These are phyloP conservation scores for Gliomastix tumulicola DNA, from an alignment of 2,329 filamentous ascomycete genomes.

Conservation along the genomic window DNA sequence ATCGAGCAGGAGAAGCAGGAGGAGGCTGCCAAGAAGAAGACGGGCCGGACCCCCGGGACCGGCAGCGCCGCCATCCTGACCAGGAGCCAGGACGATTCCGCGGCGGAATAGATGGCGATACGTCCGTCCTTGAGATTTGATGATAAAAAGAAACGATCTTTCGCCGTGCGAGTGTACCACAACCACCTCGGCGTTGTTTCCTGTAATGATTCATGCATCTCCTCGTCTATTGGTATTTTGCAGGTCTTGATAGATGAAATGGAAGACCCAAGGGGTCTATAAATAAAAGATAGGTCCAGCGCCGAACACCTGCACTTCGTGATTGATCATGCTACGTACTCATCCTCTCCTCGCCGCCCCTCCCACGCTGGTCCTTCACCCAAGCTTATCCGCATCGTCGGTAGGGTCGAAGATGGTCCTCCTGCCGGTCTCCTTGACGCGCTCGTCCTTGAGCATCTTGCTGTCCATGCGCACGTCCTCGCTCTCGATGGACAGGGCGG, in stretches of 20 bases:
- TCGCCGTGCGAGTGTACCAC: no score
- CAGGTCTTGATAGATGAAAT: no score
- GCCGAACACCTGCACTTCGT: no score
- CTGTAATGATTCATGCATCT: no score
- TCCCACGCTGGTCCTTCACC: no score
- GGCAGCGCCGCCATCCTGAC: conserved; percentile 70
- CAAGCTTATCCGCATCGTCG: conserved; percentile 67
- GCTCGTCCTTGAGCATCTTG: conserved; percentile 89
- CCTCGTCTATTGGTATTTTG: no score
- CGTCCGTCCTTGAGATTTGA: no score
- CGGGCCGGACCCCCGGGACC: conserved; percentile 62
- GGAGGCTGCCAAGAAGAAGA: conserved; percentile 96
- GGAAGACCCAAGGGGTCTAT: no score
- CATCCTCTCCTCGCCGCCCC: no score
- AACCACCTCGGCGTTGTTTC: no score
- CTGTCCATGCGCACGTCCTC: conserved; percentile 82
- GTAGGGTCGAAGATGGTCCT: conserved; percentile 71
- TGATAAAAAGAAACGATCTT: conserved; percentile 17
- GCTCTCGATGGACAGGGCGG: conserved; percentile 79
- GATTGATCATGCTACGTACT: no score
- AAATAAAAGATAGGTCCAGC: no score
- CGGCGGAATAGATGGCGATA: conserved; percentile 27
- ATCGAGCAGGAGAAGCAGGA: conserved; percentile 99
- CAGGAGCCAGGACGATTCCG: conserved; percentile 39
- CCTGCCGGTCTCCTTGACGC: conserved; percentile 53